These are phyloP conservation scores for Penicillium verhagenii DNA, from an alignment of 495 filamentous ascomycete genomes.

Conservation along the genomic window DNA sequence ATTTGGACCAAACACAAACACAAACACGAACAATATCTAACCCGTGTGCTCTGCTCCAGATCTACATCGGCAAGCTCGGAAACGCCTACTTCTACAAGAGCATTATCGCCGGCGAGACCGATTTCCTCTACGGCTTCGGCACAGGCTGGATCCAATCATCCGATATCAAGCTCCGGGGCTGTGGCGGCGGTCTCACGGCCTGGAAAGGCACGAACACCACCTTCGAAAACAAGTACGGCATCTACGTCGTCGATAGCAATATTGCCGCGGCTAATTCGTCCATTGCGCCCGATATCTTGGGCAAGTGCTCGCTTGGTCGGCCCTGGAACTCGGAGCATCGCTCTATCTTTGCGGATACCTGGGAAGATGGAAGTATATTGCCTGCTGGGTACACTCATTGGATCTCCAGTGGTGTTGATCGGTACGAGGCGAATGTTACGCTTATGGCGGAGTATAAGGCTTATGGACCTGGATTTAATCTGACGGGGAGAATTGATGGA, in stretches of 20 bases:
- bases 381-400: slow-evolving; percentile 56
- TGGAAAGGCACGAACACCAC: slow-evolving; percentile 68
- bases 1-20: no score
- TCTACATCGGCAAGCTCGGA: slow-evolving; percentile 61
- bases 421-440: slow-evolving; percentile 44
- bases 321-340: slow-evolving; percentile 59
- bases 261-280: slow-evolving; percentile 51
- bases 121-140: slow-evolving; percentile 58
- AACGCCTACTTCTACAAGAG: slow-evolving; percentile 57
- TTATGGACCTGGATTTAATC: slow-evolving; percentile 56
- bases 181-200: slow-evolving; percentile 63
- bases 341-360: slow-evolving; percentile 51
- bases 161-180: slow-evolving; percentile 47
- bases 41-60: slow-evolving; percentile 20
- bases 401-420: slow-evolving; percentile 35
- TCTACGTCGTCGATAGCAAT: slow-evolving; percentile 54
- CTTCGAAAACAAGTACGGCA: slow-evolving; percentile 60
- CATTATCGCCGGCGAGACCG: slow-evolving; percentile 59
- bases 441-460: slow-evolving; percentile 55
- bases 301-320: slow-evolving; percentile 54
- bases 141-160: slow-evolving; percentile 48
- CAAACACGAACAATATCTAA: background rate
- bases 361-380: slow-evolving; percentile 52
- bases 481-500: slow-evolving; percentile 39
- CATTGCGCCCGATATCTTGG: slow-evolving; percentile 42